Evolutionary conservation across 768 basidiomycete genomes (phyloP), one percentile per base, ranked within the genome.

Genomic region (Tephrocybe sp.): DNA sequence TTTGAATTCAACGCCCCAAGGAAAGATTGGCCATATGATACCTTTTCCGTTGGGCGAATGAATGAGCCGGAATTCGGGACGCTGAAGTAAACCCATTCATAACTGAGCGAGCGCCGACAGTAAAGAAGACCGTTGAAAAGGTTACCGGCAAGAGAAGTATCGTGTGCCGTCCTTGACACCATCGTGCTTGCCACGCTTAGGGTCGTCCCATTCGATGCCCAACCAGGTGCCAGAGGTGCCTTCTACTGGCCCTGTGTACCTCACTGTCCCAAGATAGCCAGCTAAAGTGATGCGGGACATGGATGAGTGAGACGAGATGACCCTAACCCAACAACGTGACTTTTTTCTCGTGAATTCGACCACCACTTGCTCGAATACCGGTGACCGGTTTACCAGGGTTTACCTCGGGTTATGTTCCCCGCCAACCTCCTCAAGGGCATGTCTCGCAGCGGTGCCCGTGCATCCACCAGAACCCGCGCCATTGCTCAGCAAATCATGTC

Each of bases 151-250:
- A 38, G 69, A 61, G 64, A 97, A 98, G 67, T 95, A 94, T 33
- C 73, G 76, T 54, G 74, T 78, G 40, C 83, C 86, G 55, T 91
- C 83, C 61, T 91, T 89, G 55, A 74, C 63, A 5, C 95, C 95
- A 57, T 88, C 82, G 64, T 97, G 94, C 64, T 88, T 94, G 22
- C 95, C 95, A 49, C 93, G 80, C 7, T 64, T 52, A 16, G 84
- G 78, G 59, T 92, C 85, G 61, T 98, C 95, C 91, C 94, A 98
- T 69, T 98, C 95, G 40, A 97, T 79, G n/a, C 95, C 95, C n/a
- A 94, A 75, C 94, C 94, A 98, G 11, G 67, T 57, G 3, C 88
- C 90, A 3, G 68, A 60, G 0, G 88, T 82, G 12, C 77, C 77
- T 15, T 79, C 69, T 16, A 94, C 82, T 1, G 64, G 54, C 1